A percentile compares a stretch with the other conserved stretches of the same genome.
Conservation (phyloP, 495 filamentous ascomycete species). For the Penicillium antarcticum region DNA sequence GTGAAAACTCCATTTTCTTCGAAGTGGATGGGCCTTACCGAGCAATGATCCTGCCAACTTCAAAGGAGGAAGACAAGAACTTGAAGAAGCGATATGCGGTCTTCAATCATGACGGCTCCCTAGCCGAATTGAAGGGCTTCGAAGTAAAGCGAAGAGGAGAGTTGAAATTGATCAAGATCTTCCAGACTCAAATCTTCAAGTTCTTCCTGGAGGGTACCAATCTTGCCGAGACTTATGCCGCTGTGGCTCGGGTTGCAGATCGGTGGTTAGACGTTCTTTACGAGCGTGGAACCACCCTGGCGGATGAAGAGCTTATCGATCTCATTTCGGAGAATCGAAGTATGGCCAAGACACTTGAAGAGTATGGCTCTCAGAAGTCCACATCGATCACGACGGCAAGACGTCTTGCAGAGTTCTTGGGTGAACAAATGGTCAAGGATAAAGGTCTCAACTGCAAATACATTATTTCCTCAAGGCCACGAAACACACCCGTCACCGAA, state of each 20-base stretch:
- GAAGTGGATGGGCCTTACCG: slow-evolving; percentile 97
- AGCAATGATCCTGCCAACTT: slow-evolving; percentile 96
- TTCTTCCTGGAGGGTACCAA: slow-evolving; percentile 94
- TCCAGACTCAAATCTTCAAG: slow-evolving; percentile 98
- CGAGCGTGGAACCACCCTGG: slow-evolving; percentile 78
- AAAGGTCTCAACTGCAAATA: slow-evolving; percentile 99
- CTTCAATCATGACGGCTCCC: slow-evolving; percentile 94
- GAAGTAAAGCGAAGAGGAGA: slow-evolving; percentile 98
- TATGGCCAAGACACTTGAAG: slow-evolving; percentile 94
- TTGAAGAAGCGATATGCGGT: slow-evolving; percentile 99
- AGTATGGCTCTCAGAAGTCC: slow-evolving; percentile 93
- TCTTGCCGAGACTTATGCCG: slow-evolving; percentile 80
- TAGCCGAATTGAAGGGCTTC: slow-evolving; percentile 98
- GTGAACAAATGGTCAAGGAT: slow-evolving; percentile 98
- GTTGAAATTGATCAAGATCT: slow-evolving; percentile 99
- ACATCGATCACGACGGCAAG: slow-evolving; percentile 98
- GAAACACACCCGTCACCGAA: slow-evolving; percentile 89
- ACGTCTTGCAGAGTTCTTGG: slow-evolving; percentile 91
- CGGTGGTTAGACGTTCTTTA: slow-evolving; percentile 93
- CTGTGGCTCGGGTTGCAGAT: slow-evolving; percentile 94
- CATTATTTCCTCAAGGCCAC: slow-evolving; percentile 87
- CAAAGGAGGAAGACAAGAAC: slow-evolving; percentile 98
- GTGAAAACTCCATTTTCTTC: slow-evolving; percentile 99
- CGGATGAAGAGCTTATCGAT: slow-evolving; percentile 96
- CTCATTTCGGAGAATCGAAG: slow-evolving; percentile 98